Conservation (phyloP, 164 flowering plant species). For the Magnolia officinalis region DNA sequence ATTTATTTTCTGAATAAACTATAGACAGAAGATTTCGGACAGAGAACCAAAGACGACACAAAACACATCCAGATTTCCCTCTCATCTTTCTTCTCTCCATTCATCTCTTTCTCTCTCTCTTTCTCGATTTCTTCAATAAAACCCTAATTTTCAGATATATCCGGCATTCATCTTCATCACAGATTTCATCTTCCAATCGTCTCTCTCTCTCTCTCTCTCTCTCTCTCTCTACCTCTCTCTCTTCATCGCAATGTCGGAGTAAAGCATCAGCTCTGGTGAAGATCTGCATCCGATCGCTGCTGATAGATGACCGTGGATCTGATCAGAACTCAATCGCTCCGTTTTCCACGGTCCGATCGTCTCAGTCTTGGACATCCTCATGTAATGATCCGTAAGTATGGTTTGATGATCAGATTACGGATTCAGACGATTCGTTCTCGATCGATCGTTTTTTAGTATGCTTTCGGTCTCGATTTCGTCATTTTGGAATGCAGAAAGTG, state of each 20-base stretch:
- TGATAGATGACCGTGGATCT: neutral
- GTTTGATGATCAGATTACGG: slow-evolving; percentile 16
- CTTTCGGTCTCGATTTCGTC: neutral
- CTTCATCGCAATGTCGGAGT: slow-evolving; percentile 10
- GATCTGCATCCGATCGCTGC: slow-evolving; percentile 17
- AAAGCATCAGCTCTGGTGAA: slow-evolving; percentile 5
- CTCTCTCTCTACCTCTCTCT: neutral
- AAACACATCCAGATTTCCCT: slow-evolving; percentile 3
- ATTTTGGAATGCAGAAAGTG: neutral
- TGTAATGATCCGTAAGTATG: slow-evolving; percentile 26
- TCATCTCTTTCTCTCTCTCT: neutral
- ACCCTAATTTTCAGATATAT: slow-evolving; percentile 5
- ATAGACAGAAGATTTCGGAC: slow-evolving; percentile 9
- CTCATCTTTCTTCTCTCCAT: neutral
- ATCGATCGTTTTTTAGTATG: neutral
- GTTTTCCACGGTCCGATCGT: slow-evolving; percentile 20
- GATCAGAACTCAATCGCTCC: neutral
- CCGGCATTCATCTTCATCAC: neutral
- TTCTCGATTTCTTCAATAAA: neutral
- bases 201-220: too few species aligned
- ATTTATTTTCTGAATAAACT: neutral
- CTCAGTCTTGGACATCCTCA: slow-evolving; percentile 5
- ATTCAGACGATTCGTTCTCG: neutral
- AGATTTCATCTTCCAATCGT: neutral
- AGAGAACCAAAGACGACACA: slow-evolving; percentile 5